Evolutionary conservation across 257 asterid species (phyloP).

Genomic region (Plantago elongata): DNA sequence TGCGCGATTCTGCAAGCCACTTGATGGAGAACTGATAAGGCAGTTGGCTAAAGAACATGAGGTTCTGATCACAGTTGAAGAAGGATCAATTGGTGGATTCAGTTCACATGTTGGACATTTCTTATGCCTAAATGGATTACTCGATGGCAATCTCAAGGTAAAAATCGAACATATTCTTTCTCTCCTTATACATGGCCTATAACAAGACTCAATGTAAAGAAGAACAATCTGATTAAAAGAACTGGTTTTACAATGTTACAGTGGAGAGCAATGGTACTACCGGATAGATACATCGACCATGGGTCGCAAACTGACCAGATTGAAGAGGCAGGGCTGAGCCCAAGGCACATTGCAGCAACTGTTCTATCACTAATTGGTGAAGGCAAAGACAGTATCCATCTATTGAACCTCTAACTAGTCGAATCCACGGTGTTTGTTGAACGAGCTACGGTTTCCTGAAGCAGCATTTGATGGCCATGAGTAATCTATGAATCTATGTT

Average conservation of each 20-base stretch:
- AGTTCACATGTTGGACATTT: constrained; percentile 60
- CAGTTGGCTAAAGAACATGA: constrained; percentile 41
- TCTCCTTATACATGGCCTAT: no score
- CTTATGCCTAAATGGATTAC: constrained; percentile 48
- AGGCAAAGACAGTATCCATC: constrained; percentile 31
- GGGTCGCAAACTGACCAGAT: constrained; percentile 54
- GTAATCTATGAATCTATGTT: background rate
- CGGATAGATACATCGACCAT: constrained; percentile 61
- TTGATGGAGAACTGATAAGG: constrained; percentile 37
- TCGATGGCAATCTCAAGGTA: constrained; percentile 56
- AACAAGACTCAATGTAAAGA: no score
- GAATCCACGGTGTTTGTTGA: background rate
- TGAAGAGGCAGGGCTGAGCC: constrained; percentile 59
- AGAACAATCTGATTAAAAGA: no score
- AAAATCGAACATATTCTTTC: no score
- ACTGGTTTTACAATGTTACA: constrained; percentile 10
- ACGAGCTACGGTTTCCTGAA: background rate
- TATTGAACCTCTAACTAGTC: constrained; percentile 19
- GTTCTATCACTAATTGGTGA: constrained; percentile 45
- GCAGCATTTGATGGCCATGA: background rate
- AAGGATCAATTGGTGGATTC: constrained; percentile 65
- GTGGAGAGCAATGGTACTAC: constrained; percentile 72
- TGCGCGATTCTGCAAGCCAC: constrained; percentile 51
- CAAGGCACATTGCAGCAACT: constrained; percentile 57
- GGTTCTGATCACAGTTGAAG: constrained; percentile 57